These are phyloP conservation scores for Coniochaeta sp. DNA, from an alignment of 2,329 filamentous ascomycete genomes.

Conservation along the genomic window DNA sequence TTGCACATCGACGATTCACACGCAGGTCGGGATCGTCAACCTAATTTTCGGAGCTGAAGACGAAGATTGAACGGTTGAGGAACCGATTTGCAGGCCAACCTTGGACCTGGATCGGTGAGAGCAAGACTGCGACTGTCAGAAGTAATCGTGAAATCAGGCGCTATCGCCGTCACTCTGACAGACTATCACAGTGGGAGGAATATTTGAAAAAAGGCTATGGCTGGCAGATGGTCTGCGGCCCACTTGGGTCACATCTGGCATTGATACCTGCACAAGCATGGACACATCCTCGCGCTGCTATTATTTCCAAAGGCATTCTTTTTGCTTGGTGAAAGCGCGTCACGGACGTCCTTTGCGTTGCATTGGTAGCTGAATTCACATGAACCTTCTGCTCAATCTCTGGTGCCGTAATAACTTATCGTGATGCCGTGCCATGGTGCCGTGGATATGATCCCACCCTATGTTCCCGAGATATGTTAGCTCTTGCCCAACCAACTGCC, in stretches of 20 bases:
- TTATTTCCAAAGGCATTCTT: neutral
- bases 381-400: neutral
- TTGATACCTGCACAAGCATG: neutral
- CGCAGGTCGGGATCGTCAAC: conserved; percentile 2
- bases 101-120: neutral
- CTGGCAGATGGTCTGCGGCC: neutral
- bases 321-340: neutral
- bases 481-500: neutral
- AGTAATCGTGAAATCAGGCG: neutral
- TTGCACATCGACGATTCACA: conserved; percentile 1
- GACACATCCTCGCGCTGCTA: neutral
- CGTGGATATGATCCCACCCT: neutral
- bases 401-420: no score
- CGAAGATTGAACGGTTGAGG: neutral
- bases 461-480: neutral
- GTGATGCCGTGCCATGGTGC: no score
- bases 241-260: neutral
- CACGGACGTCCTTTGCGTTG: neutral
- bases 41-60: conserved; percentile 1
- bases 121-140: neutral
- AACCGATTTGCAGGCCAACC: neutral
- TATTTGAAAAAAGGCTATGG: neutral
- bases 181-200: neutral
- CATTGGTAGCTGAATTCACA: neutral
- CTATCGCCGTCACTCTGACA: neutral